Evolutionary conservation across 2,329 filamentous ascomycete genomes (phyloP).

Genomic region (Ramularia endophylla): DNA sequence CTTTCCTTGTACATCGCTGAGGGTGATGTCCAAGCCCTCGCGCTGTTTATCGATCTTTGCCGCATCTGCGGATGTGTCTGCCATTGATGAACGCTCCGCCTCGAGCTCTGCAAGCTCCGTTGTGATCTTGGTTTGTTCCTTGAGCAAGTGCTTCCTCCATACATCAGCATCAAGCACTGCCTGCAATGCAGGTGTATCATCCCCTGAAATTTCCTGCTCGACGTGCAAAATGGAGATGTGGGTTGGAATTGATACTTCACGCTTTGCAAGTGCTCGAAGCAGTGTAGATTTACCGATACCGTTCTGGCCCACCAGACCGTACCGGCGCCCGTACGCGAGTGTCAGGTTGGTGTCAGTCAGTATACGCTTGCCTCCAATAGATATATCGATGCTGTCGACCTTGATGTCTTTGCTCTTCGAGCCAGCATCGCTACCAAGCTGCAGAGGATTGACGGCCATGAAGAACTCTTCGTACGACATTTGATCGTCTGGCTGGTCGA

Average conservation of each 20-base stretch:
- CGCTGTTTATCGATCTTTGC: conserved; percentile 77
- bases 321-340: conserved; percentile 84
- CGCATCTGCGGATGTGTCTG: conserved; percentile 88
- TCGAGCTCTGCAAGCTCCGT: conserved; percentile 72
- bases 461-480: conserved; percentile 99
- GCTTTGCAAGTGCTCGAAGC: conserved; percentile 79
- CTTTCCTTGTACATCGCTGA: conserved; percentile 87
- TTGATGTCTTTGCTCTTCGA: conserved; percentile 98
- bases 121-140: conserved; percentile 81
- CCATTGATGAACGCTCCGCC: conserved; percentile 67
- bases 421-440: conserved; percentile 63
- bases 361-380: conserved; percentile 83
- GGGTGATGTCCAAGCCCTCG: conserved; percentile 82
- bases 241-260: conserved; percentile 91
- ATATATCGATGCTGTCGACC: conserved; percentile 90
- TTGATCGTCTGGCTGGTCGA: conserved; percentile 73
- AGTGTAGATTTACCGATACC: conserved; percentile 88
- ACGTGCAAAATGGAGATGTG: conserved; percentile 99
- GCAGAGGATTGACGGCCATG: conserved; percentile 97
- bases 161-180: conserved; percentile 96
- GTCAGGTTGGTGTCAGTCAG: conserved; percentile 86
- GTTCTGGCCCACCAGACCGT: conserved; percentile 98
- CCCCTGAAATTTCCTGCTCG: conserved; percentile 95
- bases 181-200: conserved; percentile 91
- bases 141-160: conserved; percentile 92